Percentiles rank a stretch among this genome's conserved stretches.
Evolutionary conservation across 352 stramenopile genomes (phyloP).

Genomic region (Aphanomyces astaci): DNA sequence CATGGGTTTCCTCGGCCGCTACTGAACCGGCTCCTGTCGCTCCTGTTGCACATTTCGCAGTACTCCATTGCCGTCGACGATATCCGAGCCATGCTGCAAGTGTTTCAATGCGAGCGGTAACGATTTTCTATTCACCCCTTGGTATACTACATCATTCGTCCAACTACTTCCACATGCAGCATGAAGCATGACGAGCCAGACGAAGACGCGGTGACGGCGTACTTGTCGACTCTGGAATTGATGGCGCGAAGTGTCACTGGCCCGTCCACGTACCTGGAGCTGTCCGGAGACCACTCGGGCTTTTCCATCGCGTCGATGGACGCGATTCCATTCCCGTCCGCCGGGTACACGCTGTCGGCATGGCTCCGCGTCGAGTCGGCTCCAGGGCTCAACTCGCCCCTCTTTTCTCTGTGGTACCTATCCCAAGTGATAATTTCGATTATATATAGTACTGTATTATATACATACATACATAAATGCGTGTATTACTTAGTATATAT

Average conservation of each 20-base stretch:
- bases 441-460: no score
- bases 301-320: conserved; percentile 61
- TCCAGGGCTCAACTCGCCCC: conserved; percentile 52
- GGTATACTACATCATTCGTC: not conserved
- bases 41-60: conserved; percentile 72
- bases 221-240: conserved; percentile 77
- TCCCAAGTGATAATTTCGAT: no score
- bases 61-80: conserved; percentile 73
- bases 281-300: conserved; percentile 69
- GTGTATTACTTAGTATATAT: no score
- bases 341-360: conserved; percentile 77
- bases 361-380: conserved; percentile 81
- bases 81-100: conserved; percentile 69
- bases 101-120: conserved; percentile 57
- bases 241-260: conserved; percentile 76
- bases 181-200: conserved; percentile 61
- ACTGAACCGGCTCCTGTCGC: conserved; percentile 65
- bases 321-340: conserved; percentile 45
- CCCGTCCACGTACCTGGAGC: conserved; percentile 72
- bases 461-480: no score
- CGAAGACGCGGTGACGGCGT: conserved; percentile 65
- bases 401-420: conserved; percentile 74
- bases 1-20: conserved; percentile 45
- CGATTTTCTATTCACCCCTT: not conserved
- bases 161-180: not conserved